Evolutionary conservation across 2,329 filamentous ascomycete species (phyloP).

Genomic region (Penicillium sclerotiorum): DNA sequence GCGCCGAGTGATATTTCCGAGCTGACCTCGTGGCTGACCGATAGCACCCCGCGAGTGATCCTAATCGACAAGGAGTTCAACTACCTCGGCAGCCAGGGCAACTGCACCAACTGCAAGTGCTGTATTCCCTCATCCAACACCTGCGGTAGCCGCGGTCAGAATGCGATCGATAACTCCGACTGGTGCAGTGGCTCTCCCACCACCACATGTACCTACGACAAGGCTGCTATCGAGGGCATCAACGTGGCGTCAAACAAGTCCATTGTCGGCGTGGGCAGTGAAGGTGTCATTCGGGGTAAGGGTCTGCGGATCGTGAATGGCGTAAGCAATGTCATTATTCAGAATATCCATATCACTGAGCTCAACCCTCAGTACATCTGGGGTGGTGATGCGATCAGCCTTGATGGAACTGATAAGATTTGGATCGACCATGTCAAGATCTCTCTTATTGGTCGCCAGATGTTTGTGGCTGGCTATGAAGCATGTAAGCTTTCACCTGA

Average conservation of each 20-base stretch:
- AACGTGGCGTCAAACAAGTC: constrained; percentile 59
- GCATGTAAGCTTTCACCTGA: constrained; percentile 12
- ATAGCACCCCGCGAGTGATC: constrained; percentile 60
- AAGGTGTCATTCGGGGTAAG: constrained; percentile 60
- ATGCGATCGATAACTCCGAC: constrained; percentile 57
- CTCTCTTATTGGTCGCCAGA: constrained; percentile 38
- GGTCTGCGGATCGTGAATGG: constrained; percentile 51
- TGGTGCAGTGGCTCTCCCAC: constrained; percentile 60
- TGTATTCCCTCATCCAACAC: constrained; percentile 38
- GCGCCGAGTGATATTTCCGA: constrained; percentile 56
- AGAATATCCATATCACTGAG: constrained; percentile 58
- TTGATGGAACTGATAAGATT: constrained; percentile 45
- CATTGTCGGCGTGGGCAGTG: constrained; percentile 55
- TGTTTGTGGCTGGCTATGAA: constrained; percentile 30
- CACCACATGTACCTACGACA: constrained; percentile 51
- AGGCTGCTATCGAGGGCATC: constrained; percentile 54
- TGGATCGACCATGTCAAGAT: constrained; percentile 55
- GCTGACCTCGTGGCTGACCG: constrained; percentile 60
- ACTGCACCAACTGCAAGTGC: constrained; percentile 30
- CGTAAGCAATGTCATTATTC: constrained; percentile 60
- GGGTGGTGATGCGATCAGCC: constrained; percentile 60
- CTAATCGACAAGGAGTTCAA: constrained; percentile 56
- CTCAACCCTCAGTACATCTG: constrained; percentile 60
- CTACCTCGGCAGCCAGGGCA: constrained; percentile 20
- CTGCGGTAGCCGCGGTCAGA: constrained; percentile 51